A percentile compares a stretch with the other conserved stretches of the same genome.
phyloP scores from a whole-genome alignment of 345 rosid genomes.

The Melaleuca quinquenervia region DNA sequence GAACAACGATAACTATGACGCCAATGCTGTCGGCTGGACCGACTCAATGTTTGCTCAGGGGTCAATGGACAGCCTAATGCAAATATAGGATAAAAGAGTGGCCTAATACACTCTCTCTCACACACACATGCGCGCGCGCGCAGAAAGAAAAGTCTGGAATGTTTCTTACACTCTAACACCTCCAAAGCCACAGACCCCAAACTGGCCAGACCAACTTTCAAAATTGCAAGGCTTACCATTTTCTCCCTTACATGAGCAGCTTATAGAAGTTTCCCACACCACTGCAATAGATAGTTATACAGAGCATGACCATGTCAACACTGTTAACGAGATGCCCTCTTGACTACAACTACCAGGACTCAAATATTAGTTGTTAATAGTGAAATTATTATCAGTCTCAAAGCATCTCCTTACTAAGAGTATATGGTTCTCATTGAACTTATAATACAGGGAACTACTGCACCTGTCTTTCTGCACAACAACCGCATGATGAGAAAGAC shows the following conservation, averaged over 20 bases:
- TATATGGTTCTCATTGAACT: background rate
- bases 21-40: background rate
- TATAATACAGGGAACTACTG: constrained; percentile 46
- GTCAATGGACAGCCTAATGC: background rate
- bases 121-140: background rate
- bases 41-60: background rate
- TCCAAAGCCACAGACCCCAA: background rate
- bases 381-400: background rate
- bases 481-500: constrained; percentile 34
- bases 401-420: background rate
- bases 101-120: background rate
- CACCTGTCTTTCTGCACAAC: constrained; percentile 38
- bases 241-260: background rate
- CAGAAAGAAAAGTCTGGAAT: background rate
- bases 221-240: background rate
- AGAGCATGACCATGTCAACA: background rate
- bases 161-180: background rate
- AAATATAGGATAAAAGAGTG: background rate
- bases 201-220: background rate
- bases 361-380: background rate
- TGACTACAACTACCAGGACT: background rate
- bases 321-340: background rate
- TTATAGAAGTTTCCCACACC: background rate
- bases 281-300: background rate
- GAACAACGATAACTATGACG: background rate